Evolutionary conservation across 805 yeast genomes (phyloP).

Genomic region (Yamadazyma insecticola): DNA sequence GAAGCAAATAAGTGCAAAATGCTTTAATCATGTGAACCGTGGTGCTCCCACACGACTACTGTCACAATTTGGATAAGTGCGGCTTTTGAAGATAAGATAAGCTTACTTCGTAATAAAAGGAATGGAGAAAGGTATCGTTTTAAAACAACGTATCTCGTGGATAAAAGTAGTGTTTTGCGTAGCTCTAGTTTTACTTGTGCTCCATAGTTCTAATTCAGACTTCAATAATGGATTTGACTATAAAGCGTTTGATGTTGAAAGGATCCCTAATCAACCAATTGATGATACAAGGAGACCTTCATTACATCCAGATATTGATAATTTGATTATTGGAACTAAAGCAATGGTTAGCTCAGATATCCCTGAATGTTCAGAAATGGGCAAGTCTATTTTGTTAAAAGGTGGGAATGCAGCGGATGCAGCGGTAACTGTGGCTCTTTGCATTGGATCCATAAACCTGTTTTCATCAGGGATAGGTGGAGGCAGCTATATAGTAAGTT

Average conservation of each 20-base stretch:
- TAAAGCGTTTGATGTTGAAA: background rate
- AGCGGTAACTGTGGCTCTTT: slow-evolving; percentile 80
- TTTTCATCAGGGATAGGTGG: slow-evolving; percentile 92
- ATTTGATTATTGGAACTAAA: slow-evolving; percentile 34
- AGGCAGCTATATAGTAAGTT: slow-evolving; percentile 65
- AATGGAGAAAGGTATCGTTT: too few species aligned
- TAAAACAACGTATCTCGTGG: too few species aligned
- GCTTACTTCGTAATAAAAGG: too few species aligned
- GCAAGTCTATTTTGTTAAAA: slow-evolving; percentile 45
- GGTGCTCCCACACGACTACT: too few species aligned
- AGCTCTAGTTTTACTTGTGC: too few species aligned
- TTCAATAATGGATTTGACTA: too few species aligned
- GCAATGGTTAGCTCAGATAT: slow-evolving; percentile 72
- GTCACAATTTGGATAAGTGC: too few species aligned
- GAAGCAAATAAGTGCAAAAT: too few species aligned
- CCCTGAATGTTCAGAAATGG: slow-evolving; percentile 59
- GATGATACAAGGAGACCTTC: slow-evolving; percentile 28
- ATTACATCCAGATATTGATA: slow-evolving; percentile 36
- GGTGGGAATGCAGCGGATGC: slow-evolving; percentile 93
- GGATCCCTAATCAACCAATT: background rate
- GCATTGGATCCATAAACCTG: slow-evolving; percentile 80
- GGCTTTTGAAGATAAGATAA: too few species aligned
- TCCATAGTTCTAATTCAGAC: too few species aligned
- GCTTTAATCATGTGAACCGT: too few species aligned
- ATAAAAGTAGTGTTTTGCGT: too few species aligned